A percentile compares a stretch with the other conserved stretches of the same genome.
These are phyloP conservation scores for Lophium mytilinum DNA, from an alignment of 495 filamentous ascomycete species.

Conservation along the genomic window DNA sequence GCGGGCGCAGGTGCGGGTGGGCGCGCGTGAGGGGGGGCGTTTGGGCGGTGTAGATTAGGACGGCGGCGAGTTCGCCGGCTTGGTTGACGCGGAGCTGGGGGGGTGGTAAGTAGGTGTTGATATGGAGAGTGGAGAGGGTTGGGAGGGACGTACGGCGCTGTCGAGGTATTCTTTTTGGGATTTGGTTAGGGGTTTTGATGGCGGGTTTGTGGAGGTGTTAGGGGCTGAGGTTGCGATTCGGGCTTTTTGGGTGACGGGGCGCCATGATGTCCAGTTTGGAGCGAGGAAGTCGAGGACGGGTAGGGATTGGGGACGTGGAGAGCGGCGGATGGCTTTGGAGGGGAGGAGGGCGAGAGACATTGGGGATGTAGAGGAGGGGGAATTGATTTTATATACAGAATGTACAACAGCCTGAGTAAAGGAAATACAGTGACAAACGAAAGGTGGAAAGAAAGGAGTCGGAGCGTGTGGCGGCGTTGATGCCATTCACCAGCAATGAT, in stretches of 20 bases:
- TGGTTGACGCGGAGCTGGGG: conserved; percentile 38
- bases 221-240: neutral
- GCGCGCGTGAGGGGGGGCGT: conserved; percentile 58
- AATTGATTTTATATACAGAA: too few relatives aligned
- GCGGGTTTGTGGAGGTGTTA: neutral
- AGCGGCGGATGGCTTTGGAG: neutral
- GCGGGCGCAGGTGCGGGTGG: conserved; percentile 75
- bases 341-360: conserved; percentile 3
- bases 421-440: too few relatives aligned
- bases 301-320: neutral
- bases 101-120: conserved; percentile 11
- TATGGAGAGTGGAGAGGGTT: conserved; percentile 1
- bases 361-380: neutral
- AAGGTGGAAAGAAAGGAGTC: too few relatives aligned
- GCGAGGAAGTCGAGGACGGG: conserved; percentile 28
- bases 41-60: conserved; percentile 45
- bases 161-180: conserved; percentile 70
- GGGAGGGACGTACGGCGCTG: conserved; percentile 47
- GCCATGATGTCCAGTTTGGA: conserved; percentile 14
- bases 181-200: conserved; percentile 47
- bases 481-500: too few relatives aligned
- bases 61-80: conserved; percentile 38
- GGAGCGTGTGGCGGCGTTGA: too few relatives aligned
- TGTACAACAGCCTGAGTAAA: too few relatives aligned
- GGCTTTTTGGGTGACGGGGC: neutral